A percentile compares a stretch with the other conserved stretches of the same genome.
Evolutionary conservation across 768 basidiomycete genomes (phyloP).

Genomic region (Coprinopsis strossmayeri): DNA sequence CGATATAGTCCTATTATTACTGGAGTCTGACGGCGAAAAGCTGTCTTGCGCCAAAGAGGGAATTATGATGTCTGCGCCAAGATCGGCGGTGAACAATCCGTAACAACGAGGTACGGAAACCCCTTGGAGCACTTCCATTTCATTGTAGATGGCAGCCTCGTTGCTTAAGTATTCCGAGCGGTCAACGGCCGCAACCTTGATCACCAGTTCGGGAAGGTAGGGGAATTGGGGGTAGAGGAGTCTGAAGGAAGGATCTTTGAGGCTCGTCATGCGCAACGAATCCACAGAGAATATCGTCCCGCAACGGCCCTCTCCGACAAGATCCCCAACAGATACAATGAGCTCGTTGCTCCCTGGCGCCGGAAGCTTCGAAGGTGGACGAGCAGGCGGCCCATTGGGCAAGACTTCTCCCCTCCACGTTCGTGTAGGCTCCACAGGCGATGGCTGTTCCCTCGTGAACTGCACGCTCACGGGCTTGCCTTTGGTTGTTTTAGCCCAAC

Average conservation of each 20-base stretch:
- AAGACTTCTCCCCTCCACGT: constrained; percentile 14
- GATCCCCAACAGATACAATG: constrained; percentile 7
- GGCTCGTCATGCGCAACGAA: constrained; percentile 6
- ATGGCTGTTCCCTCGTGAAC: constrained; percentile 3
- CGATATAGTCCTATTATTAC: constrained; percentile 3
- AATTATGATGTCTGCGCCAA: constrained; percentile 6
- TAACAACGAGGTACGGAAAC: constrained; percentile 17
- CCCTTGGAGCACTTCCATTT: constrained; percentile 19
- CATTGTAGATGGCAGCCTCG: constrained; percentile 18
- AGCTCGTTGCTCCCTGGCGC: constrained; percentile 11
- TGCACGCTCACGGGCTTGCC: constrained; percentile 7
- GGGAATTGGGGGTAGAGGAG: constrained; percentile 6
- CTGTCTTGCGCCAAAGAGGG: not conserved
- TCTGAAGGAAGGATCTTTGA: constrained; percentile 1
- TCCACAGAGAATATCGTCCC: constrained; percentile 13
- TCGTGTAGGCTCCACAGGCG: constrained; percentile 8
- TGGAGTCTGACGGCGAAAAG: not conserved
- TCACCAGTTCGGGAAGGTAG: constrained; percentile 15
- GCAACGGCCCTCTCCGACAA: constrained; percentile 17
- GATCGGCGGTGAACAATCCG: constrained; percentile 15
- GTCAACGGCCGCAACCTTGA: constrained; percentile 14
- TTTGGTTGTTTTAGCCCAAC: constrained; percentile 7
- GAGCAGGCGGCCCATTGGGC: constrained; percentile 16
- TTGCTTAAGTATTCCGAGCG: constrained; percentile 12
- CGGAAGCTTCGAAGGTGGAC: constrained; percentile 15